phyloP scores from a whole-genome alignment of 345 rosid genomes.

The Excoecaria cochinchinensis region DNA sequence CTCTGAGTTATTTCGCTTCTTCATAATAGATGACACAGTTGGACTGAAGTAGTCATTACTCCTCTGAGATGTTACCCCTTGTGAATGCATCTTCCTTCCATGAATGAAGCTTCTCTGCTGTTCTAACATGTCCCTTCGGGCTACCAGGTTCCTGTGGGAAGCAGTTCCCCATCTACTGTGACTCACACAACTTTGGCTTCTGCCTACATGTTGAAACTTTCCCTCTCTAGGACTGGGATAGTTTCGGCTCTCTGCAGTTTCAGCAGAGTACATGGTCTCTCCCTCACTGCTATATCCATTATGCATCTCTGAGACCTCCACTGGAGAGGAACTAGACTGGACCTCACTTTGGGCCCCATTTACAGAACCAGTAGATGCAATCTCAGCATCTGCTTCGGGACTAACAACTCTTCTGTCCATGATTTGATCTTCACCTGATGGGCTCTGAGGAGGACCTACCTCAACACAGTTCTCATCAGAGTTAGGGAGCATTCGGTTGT shows the following conservation, averaged over 20 bases:
- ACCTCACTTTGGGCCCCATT: slow-evolving; percentile 60
- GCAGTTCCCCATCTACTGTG: slow-evolving; percentile 67
- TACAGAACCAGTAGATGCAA: slow-evolving; percentile 71
- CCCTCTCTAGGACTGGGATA: slow-evolving; percentile 75
- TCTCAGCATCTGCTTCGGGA: slow-evolving; percentile 38
- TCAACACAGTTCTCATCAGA: slow-evolving; percentile 32
- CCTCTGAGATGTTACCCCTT: slow-evolving; percentile 80
- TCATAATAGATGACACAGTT: slow-evolving; percentile 88
- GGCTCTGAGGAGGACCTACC: slow-evolving; percentile 27
- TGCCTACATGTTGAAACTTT: slow-evolving; percentile 62
- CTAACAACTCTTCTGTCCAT: slow-evolving; percentile 19
- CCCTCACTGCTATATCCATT: slow-evolving; percentile 68
- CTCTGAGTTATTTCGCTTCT: slow-evolving; percentile 63
- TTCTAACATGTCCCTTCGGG: slow-evolving; percentile 56
- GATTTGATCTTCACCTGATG: slow-evolving; percentile 30
- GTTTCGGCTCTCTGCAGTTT: slow-evolving; percentile 95
- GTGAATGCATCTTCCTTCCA: slow-evolving; percentile 71
- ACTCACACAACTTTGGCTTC: slow-evolving; percentile 90
- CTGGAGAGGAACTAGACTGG: slow-evolving; percentile 54
- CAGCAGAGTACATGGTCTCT: slow-evolving; percentile 98
- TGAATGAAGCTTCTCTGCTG: slow-evolving; percentile 75
- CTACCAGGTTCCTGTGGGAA: slow-evolving; percentile 45
- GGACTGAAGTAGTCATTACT: slow-evolving; percentile 91
- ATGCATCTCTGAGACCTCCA: slow-evolving; percentile 41
- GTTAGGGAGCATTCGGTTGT: slow-evolving; percentile 30